These are phyloP conservation scores for Lentinus brumalis DNA, from an alignment of 768 basidiomycete genomes.

Conservation along the genomic window DNA sequence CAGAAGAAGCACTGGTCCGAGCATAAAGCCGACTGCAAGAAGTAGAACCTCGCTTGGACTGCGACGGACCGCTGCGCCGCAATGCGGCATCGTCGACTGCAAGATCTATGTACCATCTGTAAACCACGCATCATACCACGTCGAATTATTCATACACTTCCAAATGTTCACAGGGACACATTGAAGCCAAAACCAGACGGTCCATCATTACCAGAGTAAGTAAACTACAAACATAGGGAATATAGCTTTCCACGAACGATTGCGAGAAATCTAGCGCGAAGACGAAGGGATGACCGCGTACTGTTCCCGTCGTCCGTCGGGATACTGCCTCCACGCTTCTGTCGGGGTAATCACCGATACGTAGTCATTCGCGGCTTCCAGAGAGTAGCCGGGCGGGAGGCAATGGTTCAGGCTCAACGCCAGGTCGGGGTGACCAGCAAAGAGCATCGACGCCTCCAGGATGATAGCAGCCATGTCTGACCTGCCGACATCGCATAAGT, in stretches of 20 bases:
- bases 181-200: no score
- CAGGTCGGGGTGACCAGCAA: conserved; percentile 3
- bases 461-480: not conserved
- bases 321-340: not conserved
- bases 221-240: no score
- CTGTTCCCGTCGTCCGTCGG: not conserved
- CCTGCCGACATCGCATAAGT: not conserved
- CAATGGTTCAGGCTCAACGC: not conserved
- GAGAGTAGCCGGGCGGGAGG: not conserved
- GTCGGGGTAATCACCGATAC: not conserved
- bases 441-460: conserved; percentile 1
- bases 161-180: no score
- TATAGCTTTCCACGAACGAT: no score
- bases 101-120: no score
- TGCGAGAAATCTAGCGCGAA: no score
- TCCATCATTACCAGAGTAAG: no score
- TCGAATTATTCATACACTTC: no score
- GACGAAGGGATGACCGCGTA: no score
- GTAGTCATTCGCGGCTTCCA: not conserved
- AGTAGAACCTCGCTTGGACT: not conserved
- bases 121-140: no score
- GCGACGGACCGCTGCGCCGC: no score
- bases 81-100: no score
- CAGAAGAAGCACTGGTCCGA: conserved; percentile 40
- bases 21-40: conserved; percentile 35